These are phyloP conservation scores for Solanum habrochaites DNA, from an alignment of 257 asterid genomes.

Conservation along the genomic window DNA sequence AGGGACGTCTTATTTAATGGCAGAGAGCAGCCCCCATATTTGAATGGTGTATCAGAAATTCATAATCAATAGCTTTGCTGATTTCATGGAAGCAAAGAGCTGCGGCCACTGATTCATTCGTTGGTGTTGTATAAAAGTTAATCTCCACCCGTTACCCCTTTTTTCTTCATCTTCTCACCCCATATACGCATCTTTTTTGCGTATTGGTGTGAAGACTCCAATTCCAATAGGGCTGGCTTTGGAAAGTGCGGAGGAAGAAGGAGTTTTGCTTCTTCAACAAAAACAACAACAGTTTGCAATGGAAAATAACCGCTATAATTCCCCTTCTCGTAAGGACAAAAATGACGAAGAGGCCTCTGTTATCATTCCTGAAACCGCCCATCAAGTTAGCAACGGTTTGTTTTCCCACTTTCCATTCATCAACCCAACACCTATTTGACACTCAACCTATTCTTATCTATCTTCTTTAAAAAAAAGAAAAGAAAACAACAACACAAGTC, in stretches of 20 bases:
- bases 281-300: background rate
- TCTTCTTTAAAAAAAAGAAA: no score
- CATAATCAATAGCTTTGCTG: background rate
- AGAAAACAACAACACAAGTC: background rate
- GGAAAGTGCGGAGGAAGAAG: background rate
- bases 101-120: background rate
- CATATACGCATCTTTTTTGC: background rate
- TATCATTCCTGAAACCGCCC: conserved; percentile 77
- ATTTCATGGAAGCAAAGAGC: background rate
- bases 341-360: conserved; percentile 3
- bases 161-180: background rate
- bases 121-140: background rate
- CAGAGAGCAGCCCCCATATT: background rate
- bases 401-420: background rate
- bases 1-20: background rate
- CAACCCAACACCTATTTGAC: background rate
- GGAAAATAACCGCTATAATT: background rate
- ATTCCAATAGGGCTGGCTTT: background rate
- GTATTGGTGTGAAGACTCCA: background rate
- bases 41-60: background rate
- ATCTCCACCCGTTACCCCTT: background rate
- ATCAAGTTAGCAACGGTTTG: conserved; percentile 76
- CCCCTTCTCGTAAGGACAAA: background rate
- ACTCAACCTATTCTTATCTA: no score
- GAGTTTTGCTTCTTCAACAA: background rate